Evolutionary conservation across 1,284 basidiomycete genomes (phyloP).

Genomic region (Ganoderma resinaceum): DNA sequence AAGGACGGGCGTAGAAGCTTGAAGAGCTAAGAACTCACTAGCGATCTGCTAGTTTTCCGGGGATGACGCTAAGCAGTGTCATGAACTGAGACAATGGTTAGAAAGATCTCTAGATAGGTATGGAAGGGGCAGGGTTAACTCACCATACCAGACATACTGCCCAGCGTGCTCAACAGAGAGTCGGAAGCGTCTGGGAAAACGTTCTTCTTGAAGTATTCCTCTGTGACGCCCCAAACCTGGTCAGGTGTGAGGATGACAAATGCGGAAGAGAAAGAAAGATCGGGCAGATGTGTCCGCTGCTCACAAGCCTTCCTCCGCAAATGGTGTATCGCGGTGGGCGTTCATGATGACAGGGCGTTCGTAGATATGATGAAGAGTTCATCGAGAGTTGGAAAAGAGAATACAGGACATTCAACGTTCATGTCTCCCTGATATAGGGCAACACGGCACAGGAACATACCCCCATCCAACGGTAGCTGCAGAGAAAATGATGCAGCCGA

Average conservation of each 20-base stretch:
- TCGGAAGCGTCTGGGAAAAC: constrained; percentile 31
- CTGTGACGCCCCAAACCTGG: constrained; percentile 34
- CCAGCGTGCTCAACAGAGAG: constrained; percentile 31
- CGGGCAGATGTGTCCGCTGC: constrained; percentile 34
- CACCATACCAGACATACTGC: constrained; percentile 31
- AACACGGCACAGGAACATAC: constrained; percentile 25
- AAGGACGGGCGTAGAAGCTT: not conserved
- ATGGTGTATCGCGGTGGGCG: constrained; percentile 13
- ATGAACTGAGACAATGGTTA: constrained; percentile 24
- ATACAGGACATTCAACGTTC: not conserved
- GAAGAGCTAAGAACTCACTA: constrained; percentile 27
- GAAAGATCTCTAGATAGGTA: not conserved
- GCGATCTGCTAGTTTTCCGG: constrained; percentile 33
- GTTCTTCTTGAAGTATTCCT: constrained; percentile 31
- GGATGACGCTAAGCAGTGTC: constrained; percentile 30
- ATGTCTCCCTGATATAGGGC: not conserved
- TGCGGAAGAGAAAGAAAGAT: constrained; percentile 7
- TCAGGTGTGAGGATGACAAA: constrained; percentile 25
- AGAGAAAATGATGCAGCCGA: constrained; percentile 33
- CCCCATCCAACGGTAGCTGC: constrained; percentile 33
- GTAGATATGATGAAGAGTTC: not conserved
- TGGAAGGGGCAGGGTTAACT: constrained; percentile 3
- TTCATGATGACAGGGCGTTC: constrained; percentile 13
- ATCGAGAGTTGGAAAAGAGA: not conserved
- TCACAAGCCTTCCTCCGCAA: constrained; percentile 32